Evolutionary conservation across 2,329 filamentous ascomycete genomes (phyloP).

Genomic region (Trematosphaeria pertusa): DNA sequence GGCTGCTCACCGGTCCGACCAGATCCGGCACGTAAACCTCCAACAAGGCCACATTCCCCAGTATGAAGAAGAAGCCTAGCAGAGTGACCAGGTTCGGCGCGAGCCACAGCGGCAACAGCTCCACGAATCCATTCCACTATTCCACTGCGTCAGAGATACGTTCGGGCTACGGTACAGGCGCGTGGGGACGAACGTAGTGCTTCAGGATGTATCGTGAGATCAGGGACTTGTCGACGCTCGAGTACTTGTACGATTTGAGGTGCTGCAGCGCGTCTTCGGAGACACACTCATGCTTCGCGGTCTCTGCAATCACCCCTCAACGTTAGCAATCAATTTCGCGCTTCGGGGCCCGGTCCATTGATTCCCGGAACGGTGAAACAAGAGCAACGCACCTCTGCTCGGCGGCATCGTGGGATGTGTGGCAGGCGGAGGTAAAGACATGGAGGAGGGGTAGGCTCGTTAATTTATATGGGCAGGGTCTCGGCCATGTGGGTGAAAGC

Average conservation of each 20-base stretch:
- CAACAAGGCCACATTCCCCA: conserved; percentile 79
- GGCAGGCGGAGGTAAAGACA: conserved; percentile 46
- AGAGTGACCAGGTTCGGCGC: conserved; percentile 98
- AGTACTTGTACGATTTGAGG: conserved; percentile 96
- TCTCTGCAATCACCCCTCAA: conserved; percentile 52
- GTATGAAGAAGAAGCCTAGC: conserved; percentile 91
- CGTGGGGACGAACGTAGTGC: conserved; percentile 77
- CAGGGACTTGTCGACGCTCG: conserved; percentile 92
- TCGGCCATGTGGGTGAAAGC: conserved; percentile 14
- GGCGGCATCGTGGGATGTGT: conserved; percentile 47
- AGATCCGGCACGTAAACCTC: conserved; percentile 87
- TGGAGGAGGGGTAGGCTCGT: conserved; percentile 31
- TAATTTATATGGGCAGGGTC: conserved; percentile 27
- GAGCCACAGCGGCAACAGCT: conserved; percentile 91
- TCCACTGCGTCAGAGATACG: conserved; percentile 30
- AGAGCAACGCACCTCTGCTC: conserved; percentile 39
- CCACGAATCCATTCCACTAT: conserved; percentile 96
- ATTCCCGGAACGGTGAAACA: not conserved
- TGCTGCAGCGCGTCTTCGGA: conserved; percentile 91
- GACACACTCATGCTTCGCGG: conserved; percentile 72
- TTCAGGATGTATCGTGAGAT: conserved; percentile 92
- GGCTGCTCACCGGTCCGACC: conserved; percentile 75
- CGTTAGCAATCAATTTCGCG: conserved; percentile 19
- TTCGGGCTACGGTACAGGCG: conserved; percentile 4
- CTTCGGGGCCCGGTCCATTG: conserved; percentile 1